Evolutionary conservation across 1,284 basidiomycete species (phyloP).

Genomic region (Erythrobasidium hasegawianum): DNA sequence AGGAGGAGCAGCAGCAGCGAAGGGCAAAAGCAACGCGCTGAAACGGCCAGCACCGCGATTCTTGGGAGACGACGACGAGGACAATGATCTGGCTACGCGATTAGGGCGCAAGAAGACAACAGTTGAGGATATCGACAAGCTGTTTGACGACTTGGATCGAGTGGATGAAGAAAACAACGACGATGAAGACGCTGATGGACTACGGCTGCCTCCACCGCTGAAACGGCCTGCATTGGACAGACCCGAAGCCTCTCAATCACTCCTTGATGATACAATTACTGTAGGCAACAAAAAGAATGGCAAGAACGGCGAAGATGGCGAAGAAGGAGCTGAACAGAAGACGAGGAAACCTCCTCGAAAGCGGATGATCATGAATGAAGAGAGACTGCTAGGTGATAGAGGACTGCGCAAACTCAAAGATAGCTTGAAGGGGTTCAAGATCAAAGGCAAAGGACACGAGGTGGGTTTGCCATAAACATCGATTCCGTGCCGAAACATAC

Average conservation of each 20-base stretch:
- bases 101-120: slow-evolving; percentile 9
- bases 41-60: slow-evolving; percentile 33
- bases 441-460: slow-evolving; percentile 84
- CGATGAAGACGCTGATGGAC: slow-evolving; percentile 47
- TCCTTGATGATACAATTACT: slow-evolving; percentile 11
- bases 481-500: background rate
- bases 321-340: slow-evolving; percentile 54
- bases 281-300: background rate
- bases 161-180: slow-evolving; percentile 42
- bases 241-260: slow-evolving; percentile 38
- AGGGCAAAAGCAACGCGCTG: slow-evolving; percentile 13
- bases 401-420: slow-evolving; percentile 75
- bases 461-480: slow-evolving; percentile 52
- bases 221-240: slow-evolving; percentile 41
- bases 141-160: slow-evolving; percentile 60
- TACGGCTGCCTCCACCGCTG: slow-evolving; percentile 15
- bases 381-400: slow-evolving; percentile 59
- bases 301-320: slow-evolving; percentile 45
- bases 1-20: no score
- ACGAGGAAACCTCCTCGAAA: slow-evolving; percentile 36
- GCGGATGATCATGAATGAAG: slow-evolving; percentile 38
- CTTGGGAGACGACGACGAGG: slow-evolving; percentile 38
- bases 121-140: slow-evolving; percentile 53
- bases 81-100: background rate
- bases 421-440: slow-evolving; percentile 67